Conservation (phyloP, 352 stramenopile genomes). For the Pythium apleroticum region DNA sequence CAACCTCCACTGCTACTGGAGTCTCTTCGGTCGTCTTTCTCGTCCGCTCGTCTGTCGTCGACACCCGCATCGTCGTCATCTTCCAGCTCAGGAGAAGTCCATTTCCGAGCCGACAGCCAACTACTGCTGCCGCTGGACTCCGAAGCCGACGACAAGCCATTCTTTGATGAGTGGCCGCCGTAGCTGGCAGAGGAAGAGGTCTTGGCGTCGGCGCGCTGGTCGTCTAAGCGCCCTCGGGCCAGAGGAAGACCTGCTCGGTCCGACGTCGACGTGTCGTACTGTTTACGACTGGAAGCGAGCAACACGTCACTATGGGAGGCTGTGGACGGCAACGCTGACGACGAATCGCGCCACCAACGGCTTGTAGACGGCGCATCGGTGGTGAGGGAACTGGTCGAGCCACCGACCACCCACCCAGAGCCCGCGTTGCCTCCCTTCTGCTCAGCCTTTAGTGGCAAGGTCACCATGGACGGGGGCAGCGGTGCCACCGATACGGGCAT, state of each 20-base stretch:
- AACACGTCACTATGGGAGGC: slow-evolving; percentile 14
- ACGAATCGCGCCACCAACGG: slow-evolving; percentile 24
- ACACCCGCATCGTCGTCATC: slow-evolving; percentile 24
- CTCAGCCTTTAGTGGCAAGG: slow-evolving; percentile 33
- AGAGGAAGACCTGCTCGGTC: background rate
- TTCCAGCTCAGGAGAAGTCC: slow-evolving; percentile 39
- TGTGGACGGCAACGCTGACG: slow-evolving; percentile 10
- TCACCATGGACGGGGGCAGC: background rate
- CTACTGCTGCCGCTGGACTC: slow-evolving; percentile 7
- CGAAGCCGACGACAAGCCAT: slow-evolving; percentile 5
- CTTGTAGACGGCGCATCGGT: slow-evolving; percentile 8
- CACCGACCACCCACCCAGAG: background rate
- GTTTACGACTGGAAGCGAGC: slow-evolving; percentile 21
- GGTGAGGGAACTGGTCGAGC: background rate
- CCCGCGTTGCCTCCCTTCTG: slow-evolving; percentile 22
- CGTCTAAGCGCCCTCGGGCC: slow-evolving; percentile 12
- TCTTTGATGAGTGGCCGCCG: slow-evolving; percentile 19
- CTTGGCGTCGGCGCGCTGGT: slow-evolving; percentile 27
- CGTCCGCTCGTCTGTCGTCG: slow-evolving; percentile 1
- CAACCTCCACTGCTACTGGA: slow-evolving; percentile 20
- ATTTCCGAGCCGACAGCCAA: slow-evolving; percentile 36
- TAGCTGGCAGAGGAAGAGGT: background rate
- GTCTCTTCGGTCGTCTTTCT: background rate
- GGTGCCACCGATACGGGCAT: background rate
- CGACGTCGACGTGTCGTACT: slow-evolving; percentile 1